These are phyloP conservation scores for Hypoxylon sp. DNA, from an alignment of 2,329 filamentous ascomycete genomes.

Conservation along the genomic window DNA sequence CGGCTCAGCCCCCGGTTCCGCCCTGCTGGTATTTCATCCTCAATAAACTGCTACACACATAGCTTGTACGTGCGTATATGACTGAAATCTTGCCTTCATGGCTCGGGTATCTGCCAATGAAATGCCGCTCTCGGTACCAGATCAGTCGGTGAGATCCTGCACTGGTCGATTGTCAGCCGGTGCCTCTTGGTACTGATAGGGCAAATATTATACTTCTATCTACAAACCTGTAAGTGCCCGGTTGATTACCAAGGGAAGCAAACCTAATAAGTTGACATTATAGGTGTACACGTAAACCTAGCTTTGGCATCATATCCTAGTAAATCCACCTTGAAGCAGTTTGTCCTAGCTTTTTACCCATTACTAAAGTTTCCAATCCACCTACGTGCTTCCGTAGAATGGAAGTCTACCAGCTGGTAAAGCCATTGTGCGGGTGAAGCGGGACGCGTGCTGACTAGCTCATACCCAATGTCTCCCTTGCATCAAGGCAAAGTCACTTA, in stretches of 20 bases:
- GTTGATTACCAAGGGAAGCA: slow-evolving; percentile 2
- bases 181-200: neutral
- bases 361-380: neutral
- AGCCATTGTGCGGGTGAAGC: neutral
- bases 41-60: slow-evolving; percentile 13
- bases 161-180: slow-evolving; percentile 3
- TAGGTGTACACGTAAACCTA: slow-evolving; percentile 1
- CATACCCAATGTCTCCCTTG: slow-evolving; percentile 12
- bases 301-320: neutral
- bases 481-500: slow-evolving; percentile 8
- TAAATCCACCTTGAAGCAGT: neutral
- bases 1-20: slow-evolving; percentile 21
- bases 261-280: slow-evolving; percentile 2
- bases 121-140: slow-evolving; percentile 1
- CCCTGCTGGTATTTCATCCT: slow-evolving; percentile 13
- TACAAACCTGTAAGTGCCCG: neutral
- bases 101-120: neutral
- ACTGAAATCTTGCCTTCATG: neutral
- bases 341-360: neutral
- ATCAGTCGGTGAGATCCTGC: neutral
- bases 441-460: neutral
- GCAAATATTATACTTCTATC: neutral
- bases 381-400: neutral
- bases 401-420: neutral
- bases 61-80: slow-evolving; percentile 19